Conservation (phyloP, 2,329 filamentous ascomycete species). For the Ascochyta pisi region DNA sequence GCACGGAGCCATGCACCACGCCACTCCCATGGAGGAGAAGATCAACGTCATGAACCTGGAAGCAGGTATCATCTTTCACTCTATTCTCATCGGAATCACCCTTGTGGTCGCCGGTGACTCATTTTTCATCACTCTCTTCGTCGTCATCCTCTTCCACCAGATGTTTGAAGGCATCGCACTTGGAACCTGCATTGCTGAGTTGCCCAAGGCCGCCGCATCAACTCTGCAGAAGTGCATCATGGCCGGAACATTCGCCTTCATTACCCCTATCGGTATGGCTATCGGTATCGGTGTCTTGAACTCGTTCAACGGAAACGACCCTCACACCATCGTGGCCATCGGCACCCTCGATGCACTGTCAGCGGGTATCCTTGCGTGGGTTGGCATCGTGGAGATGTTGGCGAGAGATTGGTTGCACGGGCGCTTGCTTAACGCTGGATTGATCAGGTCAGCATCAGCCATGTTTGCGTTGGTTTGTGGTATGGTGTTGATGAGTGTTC, state of each 20-base stretch:
- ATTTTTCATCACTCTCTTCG: constrained; percentile 59
- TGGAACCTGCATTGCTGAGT: constrained; percentile 71
- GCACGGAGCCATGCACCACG: constrained; percentile 30
- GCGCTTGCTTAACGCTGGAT: constrained; percentile 58
- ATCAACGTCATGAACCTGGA: constrained; percentile 74
- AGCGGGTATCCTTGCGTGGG: constrained; percentile 80
- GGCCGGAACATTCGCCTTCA: constrained; percentile 69
- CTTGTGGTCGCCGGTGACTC: constrained; percentile 62
- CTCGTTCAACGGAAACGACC: constrained; percentile 76
- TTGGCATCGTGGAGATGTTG: constrained; percentile 81
- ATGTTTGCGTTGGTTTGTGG: constrained; percentile 65
- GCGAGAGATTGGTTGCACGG: constrained; percentile 72
- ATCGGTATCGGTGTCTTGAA: constrained; percentile 77
- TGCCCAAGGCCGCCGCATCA: constrained; percentile 52
- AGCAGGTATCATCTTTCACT: constrained; percentile 77
- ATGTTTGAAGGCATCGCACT: constrained; percentile 80
- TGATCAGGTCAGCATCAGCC: constrained; percentile 59
- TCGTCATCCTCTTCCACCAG: constrained; percentile 78
- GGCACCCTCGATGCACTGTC: constrained; percentile 77
- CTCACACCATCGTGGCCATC: constrained; percentile 71
- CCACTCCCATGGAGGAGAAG: constrained; percentile 50
- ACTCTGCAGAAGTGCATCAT: constrained; percentile 64
- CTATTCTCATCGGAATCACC: constrained; percentile 69
- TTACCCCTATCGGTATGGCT: constrained; percentile 80
- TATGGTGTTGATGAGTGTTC: constrained; percentile 72